Conservation (phyloP, 139 green algal genomes). For the Chlorella sp. region DNA sequence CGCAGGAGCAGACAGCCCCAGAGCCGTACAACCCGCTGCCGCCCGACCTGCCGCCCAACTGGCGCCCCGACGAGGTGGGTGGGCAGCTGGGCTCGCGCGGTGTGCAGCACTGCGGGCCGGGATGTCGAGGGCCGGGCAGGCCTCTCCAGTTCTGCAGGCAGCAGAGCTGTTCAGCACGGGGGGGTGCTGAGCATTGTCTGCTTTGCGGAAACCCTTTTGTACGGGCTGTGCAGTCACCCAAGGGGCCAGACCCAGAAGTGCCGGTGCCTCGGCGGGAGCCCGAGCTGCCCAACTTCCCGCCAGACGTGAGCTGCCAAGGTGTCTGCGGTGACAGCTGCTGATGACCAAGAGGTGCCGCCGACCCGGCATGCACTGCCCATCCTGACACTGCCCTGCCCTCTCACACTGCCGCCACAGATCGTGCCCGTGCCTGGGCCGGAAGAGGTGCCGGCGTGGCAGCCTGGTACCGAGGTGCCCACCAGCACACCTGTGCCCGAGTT, state of each 20-base stretch:
- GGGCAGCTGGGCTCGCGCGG: too few species aligned
- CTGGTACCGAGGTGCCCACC: background rate
- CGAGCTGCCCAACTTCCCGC: background rate
- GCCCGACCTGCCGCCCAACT: constrained; percentile 12
- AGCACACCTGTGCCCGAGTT: background rate
- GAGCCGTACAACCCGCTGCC: constrained; percentile 35
- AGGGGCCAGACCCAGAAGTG: constrained; percentile 12
- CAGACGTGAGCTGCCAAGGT: background rate
- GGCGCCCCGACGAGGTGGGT: background rate
- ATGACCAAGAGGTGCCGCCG: too few species aligned
- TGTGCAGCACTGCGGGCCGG: too few species aligned
- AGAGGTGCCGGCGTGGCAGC: background rate
- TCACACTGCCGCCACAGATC: background rate
- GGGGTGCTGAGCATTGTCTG: too few species aligned
- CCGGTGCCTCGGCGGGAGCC: background rate
- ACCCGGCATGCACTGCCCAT: background rate
- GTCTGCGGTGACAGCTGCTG: background rate
- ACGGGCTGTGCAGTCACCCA: constrained; percentile 10
- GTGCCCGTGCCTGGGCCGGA: background rate
- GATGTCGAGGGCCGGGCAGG: too few species aligned
- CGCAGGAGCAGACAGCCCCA: background rate
- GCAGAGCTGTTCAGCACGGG: too few species aligned
- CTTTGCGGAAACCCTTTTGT: too few species aligned
- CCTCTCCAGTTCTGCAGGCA: too few species aligned
- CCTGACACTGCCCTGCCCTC: background rate